Conservation (phyloP, 1,284 basidiomycete species). For the Cryptococcus depauperatus region DNA sequence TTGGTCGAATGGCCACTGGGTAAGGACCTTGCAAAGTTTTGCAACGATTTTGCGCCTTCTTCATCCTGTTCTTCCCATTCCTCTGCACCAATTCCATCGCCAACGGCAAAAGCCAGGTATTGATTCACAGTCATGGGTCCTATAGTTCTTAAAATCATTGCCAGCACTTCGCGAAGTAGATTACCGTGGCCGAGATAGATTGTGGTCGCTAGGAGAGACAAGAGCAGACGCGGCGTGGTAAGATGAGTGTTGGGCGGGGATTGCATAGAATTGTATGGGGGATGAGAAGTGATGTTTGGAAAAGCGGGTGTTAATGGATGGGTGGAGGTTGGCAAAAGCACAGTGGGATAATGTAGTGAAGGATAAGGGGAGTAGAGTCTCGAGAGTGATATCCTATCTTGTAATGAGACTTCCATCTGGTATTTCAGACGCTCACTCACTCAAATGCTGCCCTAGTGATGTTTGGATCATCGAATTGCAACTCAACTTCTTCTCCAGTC, state of each 20-base stretch:
- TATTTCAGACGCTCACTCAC: constrained; percentile 35
- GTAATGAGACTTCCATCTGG: neutral
- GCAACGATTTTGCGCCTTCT: constrained; percentile 60
- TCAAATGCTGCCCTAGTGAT: constrained; percentile 65
- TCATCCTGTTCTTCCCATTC: constrained; percentile 48
- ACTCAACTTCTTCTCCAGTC: constrained; percentile 51
- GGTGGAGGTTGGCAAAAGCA: constrained; percentile 57
- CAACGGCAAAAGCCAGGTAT: constrained; percentile 78
- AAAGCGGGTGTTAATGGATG: constrained; percentile 65
- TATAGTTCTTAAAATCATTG: constrained; percentile 63
- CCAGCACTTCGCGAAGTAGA: constrained; percentile 64
- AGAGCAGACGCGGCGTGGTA: constrained; percentile 69
- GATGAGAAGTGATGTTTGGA: constrained; percentile 51
- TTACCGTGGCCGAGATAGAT: constrained; percentile 77
- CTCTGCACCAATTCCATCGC: constrained; percentile 56
- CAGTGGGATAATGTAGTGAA: constrained; percentile 57
- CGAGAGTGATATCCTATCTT: constrained; percentile 64
- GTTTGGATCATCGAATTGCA: constrained; percentile 74
- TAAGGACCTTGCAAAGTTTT: constrained; percentile 52
- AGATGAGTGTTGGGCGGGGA: constrained; percentile 54
- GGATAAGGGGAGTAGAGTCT: constrained; percentile 80
- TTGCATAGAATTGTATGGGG: constrained; percentile 58
- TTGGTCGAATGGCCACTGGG: neutral
- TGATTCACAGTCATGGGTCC: constrained; percentile 68
- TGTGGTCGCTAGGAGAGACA: constrained; percentile 77